phyloP scores from a whole-genome alignment of 1,284 basidiomycete species.

The Rhodotorula sp. region DNA sequence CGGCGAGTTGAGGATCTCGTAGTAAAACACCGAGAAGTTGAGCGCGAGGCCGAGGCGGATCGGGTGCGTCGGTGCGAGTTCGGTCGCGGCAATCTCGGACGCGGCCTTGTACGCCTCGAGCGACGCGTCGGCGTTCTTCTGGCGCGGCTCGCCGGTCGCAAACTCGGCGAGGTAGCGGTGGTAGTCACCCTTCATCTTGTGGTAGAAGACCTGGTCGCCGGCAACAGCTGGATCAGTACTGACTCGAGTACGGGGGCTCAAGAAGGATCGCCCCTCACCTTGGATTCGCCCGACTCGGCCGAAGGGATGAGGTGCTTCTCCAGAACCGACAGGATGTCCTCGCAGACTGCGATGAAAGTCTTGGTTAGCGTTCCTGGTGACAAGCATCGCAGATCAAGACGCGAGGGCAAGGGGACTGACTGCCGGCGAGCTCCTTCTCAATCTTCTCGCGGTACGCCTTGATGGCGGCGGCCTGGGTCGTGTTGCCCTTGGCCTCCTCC shows the following conservation, averaged over 20 bases:
- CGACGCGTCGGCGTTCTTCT: conserved; percentile 45
- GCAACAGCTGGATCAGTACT: background rate
- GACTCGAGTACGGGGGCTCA: background rate
- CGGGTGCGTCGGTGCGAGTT: conserved; percentile 53
- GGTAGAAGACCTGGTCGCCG: conserved; percentile 46
- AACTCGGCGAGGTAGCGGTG: conserved; percentile 57
- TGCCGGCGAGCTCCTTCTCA: conserved; percentile 44
- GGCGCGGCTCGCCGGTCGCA: conserved; percentile 49
- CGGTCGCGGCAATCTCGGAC: conserved; percentile 52
- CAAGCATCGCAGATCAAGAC: background rate
- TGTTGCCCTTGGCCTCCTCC: conserved; percentile 51
- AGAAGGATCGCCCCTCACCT: conserved; percentile 16
- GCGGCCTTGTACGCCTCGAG: conserved; percentile 54
- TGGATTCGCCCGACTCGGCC: conserved; percentile 48
- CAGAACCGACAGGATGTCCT: conserved; percentile 48
- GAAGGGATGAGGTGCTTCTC: conserved; percentile 49
- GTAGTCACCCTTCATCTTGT: conserved; percentile 55
- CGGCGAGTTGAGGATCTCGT: conserved; percentile 55
- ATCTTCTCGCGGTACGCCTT: conserved; percentile 49
- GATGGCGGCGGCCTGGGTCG: conserved; percentile 45
- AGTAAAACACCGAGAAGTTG: conserved; percentile 57
- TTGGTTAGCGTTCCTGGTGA: background rate
- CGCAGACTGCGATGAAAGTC: conserved; percentile 39
- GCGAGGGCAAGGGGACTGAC: conserved; percentile 13
- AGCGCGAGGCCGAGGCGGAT: conserved; percentile 54